phyloP scores from a whole-genome alignment of 768 basidiomycete genomes.

The Pulveroboletus sp. region DNA sequence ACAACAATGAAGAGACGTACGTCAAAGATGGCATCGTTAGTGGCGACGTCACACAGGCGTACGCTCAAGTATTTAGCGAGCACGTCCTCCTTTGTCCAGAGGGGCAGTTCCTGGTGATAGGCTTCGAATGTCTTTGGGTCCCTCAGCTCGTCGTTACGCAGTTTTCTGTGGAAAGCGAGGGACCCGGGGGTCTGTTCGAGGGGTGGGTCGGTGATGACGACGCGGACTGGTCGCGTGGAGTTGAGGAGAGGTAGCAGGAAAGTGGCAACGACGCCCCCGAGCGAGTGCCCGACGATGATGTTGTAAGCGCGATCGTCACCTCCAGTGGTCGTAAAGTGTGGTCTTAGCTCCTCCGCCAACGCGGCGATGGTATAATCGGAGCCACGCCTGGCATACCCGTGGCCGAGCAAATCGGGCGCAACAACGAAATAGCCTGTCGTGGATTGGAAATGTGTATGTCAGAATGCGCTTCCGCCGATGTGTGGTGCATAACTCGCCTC shows the following conservation, averaged over 20 bases:
- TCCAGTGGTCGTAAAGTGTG: not conserved
- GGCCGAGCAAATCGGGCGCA: conserved; percentile 24
- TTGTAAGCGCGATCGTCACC: not conserved
- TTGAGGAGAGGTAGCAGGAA: conserved; percentile 15
- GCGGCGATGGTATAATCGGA: conserved; percentile 13
- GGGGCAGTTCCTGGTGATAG: not conserved
- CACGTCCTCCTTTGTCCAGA: conserved; percentile 4
- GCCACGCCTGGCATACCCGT: conserved; percentile 7
- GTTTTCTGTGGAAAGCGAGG: not conserved
- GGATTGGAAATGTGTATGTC: not conserved
- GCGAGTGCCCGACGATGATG: conserved; percentile 19
- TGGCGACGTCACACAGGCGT: conserved; percentile 5
- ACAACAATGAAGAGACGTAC: conserved; percentile 1
- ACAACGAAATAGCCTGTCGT: conserved; percentile 20
- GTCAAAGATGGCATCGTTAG: conserved; percentile 8
- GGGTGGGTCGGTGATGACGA: conserved; percentile 22
- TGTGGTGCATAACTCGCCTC: conserved; percentile 2
- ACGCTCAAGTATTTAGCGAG: not conserved
- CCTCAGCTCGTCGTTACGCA: not conserved
- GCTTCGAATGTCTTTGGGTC: not conserved
- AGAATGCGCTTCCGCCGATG: not conserved
- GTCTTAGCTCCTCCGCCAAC: conserved; percentile 10
- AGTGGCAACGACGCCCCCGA: conserved; percentile 15
- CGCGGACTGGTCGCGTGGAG: not conserved
- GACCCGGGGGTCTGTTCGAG: not conserved